These are phyloP conservation scores for Saturnispora halmiae DNA, from an alignment of 805 yeast species.

Conservation along the genomic window DNA sequence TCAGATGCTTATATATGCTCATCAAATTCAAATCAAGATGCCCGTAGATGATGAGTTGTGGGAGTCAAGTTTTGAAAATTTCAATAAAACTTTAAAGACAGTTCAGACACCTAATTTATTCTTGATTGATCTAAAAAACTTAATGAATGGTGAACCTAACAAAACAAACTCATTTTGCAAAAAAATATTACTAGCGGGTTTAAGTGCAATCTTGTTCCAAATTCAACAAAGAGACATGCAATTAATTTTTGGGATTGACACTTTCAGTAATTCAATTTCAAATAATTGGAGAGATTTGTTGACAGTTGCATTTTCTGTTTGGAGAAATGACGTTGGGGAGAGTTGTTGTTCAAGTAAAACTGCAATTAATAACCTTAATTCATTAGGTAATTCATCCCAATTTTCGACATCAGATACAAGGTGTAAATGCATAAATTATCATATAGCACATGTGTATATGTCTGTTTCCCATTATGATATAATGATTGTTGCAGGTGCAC, in stretches of 20 bases:
- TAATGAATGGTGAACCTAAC: constrained; percentile 43
- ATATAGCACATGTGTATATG: constrained; percentile 63
- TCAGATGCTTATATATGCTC: constrained; percentile 45
- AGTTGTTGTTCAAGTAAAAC: constrained; percentile 30
- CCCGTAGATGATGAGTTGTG: constrained; percentile 58
- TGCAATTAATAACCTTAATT: constrained; percentile 25
- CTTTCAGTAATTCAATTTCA: constrained; percentile 23
- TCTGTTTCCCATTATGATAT: constrained; percentile 71
- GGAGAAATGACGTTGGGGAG: constrained; percentile 43
- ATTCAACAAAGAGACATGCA: constrained; percentile 67
- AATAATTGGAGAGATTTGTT: constrained; percentile 64
- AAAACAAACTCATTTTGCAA: constrained; percentile 52
- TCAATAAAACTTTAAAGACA: constrained; percentile 19
- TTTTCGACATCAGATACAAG: constrained; percentile 34
- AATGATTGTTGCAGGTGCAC: constrained; percentile 73
- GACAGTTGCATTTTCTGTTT: constrained; percentile 60
- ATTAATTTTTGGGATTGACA: constrained; percentile 38
- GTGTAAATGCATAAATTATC: constrained; percentile 60
- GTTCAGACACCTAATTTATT: constrained; percentile 35
- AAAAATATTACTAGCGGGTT: constrained; percentile 56
- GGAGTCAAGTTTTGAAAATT: constrained; percentile 29
- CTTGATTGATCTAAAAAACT: constrained; percentile 45
- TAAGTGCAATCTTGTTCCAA: constrained; percentile 57
- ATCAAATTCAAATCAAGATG: constrained; percentile 51
- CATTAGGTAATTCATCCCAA: constrained; percentile 24